These are phyloP conservation scores for Neonothopanus nambi DNA, from an alignment of 1,284 basidiomycete species.

Conservation along the genomic window DNA sequence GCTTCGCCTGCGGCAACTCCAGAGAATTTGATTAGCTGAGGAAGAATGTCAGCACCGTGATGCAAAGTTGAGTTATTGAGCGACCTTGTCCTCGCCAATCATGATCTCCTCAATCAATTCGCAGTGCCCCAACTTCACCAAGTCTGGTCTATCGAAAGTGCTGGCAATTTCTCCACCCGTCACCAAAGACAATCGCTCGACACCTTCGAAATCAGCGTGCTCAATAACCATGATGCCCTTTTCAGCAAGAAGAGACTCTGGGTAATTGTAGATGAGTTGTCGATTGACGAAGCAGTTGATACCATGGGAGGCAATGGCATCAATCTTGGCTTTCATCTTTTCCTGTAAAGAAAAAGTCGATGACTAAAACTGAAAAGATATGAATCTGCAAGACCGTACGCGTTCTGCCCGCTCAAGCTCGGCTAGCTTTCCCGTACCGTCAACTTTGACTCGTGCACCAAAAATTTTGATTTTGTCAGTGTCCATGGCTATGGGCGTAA, in stretches of 20 bases:
- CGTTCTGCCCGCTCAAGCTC: slow-evolving; percentile 96
- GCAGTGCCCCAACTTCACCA: slow-evolving; percentile 92
- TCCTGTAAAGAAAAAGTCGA: slow-evolving; percentile 52
- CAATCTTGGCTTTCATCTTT: slow-evolving; percentile 99
- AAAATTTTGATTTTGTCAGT: slow-evolving; percentile 99
- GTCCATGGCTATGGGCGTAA: slow-evolving; percentile 80
- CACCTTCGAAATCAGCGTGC: slow-evolving; percentile 95
- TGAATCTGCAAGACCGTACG: slow-evolving; percentile 37
- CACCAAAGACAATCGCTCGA: slow-evolving; percentile 93
- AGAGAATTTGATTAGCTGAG: slow-evolving; percentile 96
- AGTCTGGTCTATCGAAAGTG: slow-evolving; percentile 93
- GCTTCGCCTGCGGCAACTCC: slow-evolving; percentile 98
- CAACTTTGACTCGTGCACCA: slow-evolving; percentile 94
- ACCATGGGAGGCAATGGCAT: slow-evolving; percentile 91
- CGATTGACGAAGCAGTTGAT: slow-evolving; percentile 99
- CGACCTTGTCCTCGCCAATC: slow-evolving; percentile 97
- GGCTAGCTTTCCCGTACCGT: slow-evolving; percentile 94
- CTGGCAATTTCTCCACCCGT: slow-evolving; percentile 98
- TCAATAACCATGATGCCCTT: slow-evolving; percentile 96
- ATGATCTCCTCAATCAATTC: slow-evolving; percentile 98
- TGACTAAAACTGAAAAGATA: slow-evolving; percentile 3
- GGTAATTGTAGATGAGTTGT: slow-evolving; percentile 99
- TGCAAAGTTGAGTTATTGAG: slow-evolving; percentile 17
- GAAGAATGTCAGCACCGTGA: not conserved
- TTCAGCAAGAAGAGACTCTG: slow-evolving; percentile 91